Conservation (phyloP, 1,139 yeast species). For the Nakaseomyces nivariensis region DNA sequence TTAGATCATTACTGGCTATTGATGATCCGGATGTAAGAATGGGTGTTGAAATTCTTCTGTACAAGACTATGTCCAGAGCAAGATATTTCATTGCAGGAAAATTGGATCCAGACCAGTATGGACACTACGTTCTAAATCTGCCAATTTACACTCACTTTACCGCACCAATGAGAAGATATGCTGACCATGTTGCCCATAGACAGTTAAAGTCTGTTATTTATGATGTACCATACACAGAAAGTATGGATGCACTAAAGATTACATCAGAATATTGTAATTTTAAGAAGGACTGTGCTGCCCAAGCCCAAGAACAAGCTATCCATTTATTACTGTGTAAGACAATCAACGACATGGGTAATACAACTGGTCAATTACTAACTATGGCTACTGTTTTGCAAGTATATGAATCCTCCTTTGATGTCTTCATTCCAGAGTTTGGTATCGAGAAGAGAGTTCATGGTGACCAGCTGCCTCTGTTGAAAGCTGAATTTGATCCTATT, state of each 20-base stretch:
- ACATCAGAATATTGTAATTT: constrained; percentile 89
- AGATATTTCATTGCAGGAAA: constrained; percentile 84
- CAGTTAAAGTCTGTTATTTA: constrained; percentile 65
- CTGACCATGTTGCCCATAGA: constrained; percentile 86
- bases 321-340: constrained; percentile 80
- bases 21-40: constrained; percentile 55
- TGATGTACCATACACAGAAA: constrained; percentile 36
- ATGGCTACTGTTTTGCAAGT: constrained; percentile 87
- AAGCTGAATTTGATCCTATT: constrained; percentile 80
- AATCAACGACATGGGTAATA: constrained; percentile 65
- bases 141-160: constrained; percentile 90
- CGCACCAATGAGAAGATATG: constrained; percentile 86
- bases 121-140: constrained; percentile 71
- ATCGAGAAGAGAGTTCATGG: constrained; percentile 97
- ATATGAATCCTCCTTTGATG: constrained; percentile 93
- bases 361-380: constrained; percentile 71
- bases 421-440: constrained; percentile 87
- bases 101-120: constrained; percentile 67
- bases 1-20: constrained; percentile 57
- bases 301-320: constrained; percentile 91
- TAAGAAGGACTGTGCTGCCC: constrained; percentile 87
- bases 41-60: constrained; percentile 70
- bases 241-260: constrained; percentile 64
- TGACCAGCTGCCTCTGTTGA: constrained; percentile 84
- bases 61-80: constrained; percentile 77